Percentiles rank a stretch among this genome's conserved stretches.
These are phyloP conservation scores for Phaeoacremonium minimum DNA, from an alignment of 2,329 filamentous ascomycete species.

Conservation along the genomic window DNA sequence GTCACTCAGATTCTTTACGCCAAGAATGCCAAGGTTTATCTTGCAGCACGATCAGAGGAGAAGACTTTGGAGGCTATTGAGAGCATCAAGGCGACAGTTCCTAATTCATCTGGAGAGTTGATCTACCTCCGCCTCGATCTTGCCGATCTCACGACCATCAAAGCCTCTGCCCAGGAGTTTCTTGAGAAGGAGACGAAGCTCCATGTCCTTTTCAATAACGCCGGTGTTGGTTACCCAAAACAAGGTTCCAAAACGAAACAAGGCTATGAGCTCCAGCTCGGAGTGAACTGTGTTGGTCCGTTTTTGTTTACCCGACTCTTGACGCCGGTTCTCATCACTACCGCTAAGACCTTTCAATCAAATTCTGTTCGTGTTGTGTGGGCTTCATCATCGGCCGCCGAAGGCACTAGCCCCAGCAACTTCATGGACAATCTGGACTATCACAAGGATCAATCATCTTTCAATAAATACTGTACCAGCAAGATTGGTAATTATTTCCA, in stretches of 20 bases:
- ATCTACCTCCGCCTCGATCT: constrained; percentile 27
- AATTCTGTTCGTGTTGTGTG: constrained; percentile 8
- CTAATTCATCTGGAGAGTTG: constrained; percentile 17
- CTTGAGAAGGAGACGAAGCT: constrained; percentile 17
- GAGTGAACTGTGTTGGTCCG: constrained; percentile 8
- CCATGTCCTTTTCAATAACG: constrained; percentile 34
- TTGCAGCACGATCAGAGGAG: constrained; percentile 38
- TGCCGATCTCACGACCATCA: constrained; percentile 17
- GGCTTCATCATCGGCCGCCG: constrained; percentile 6
- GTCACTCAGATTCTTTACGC: constrained; percentile 44
- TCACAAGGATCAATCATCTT: constrained; percentile 1
- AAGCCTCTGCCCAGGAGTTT: constrained; percentile 14
- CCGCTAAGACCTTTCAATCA: constrained; percentile 1
- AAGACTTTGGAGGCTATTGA: constrained; percentile 36
- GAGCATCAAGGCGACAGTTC: constrained; percentile 22
- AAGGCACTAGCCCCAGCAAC: constrained; percentile 8
- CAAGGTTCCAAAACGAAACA: constrained; percentile 16
- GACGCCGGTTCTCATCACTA: constrained; percentile 5
- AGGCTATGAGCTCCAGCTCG: constrained; percentile 10
- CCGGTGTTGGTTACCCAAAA: constrained; percentile 28
- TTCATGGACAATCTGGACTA: constrained; percentile 8
- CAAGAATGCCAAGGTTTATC: constrained; percentile 44
- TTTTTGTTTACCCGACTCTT: constrained; percentile 9
- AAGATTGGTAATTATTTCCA: constrained; percentile 18
- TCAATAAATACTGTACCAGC: constrained; percentile 14